phyloP scores from a whole-genome alignment of 106 monocot species.

The Platanthera zijinensis region DNA sequence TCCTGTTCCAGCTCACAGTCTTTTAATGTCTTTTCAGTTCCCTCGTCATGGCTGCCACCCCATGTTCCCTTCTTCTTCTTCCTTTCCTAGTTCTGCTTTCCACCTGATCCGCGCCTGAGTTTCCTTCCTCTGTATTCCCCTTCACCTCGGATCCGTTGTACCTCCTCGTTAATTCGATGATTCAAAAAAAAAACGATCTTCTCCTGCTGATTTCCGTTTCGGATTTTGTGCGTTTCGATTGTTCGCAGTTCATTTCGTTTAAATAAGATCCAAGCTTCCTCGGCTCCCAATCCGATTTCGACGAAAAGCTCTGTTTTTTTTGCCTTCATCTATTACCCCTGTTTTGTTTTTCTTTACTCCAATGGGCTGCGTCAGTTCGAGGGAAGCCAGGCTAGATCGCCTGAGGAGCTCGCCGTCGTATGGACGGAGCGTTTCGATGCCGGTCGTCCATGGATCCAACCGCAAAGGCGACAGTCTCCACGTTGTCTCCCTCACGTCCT shows the following conservation, averaged over 20 bases:
- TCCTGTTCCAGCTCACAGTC: neutral
- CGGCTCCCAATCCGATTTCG: neutral
- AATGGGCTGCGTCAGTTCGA: constrained; percentile 83
- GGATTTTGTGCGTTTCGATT: neutral
- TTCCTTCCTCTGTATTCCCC: neutral
- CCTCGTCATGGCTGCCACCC: constrained; percentile 3
- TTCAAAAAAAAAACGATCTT: neutral
- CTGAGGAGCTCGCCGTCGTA: constrained; percentile 10
- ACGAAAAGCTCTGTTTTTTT: neutral
- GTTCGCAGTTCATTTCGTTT: neutral
- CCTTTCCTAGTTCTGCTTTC: neutral
- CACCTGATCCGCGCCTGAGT: neutral
- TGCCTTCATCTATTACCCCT: neutral
- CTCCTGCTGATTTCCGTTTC: neutral
- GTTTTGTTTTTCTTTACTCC: neutral
- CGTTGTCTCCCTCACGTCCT: constrained; percentile 47
- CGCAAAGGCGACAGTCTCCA: constrained; percentile 20
- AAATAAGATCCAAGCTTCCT: neutral
- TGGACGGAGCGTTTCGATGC: constrained; percentile 32
- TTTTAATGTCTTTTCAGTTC: neutral
- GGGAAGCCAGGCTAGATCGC: constrained; percentile 27
- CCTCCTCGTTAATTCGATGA: neutral
- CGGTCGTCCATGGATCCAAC: constrained; percentile 11
- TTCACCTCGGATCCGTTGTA: neutral
- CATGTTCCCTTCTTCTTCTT: neutral